Conservation (phyloP, 2,329 filamentous ascomycete species). For the Paracamarosporium sp. region DNA sequence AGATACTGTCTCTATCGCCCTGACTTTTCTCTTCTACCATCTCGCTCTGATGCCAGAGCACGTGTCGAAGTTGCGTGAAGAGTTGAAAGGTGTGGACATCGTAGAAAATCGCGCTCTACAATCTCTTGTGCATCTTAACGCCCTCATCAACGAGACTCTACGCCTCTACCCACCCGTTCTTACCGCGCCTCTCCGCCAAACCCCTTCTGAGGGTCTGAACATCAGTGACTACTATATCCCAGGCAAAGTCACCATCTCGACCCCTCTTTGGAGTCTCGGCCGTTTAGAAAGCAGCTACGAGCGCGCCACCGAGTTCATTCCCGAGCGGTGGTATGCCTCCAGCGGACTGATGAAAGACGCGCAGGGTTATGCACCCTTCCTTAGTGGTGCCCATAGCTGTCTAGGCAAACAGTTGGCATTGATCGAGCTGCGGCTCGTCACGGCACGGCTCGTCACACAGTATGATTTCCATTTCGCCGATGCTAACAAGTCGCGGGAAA, state of each 20-base stretch:
- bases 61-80: neutral
- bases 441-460: too few relatives aligned
- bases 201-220: slow-evolving; percentile 41
- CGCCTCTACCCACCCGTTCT: slow-evolving; percentile 45
- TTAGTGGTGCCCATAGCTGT: too few relatives aligned
- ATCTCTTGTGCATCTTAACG: neutral
- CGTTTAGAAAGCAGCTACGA: slow-evolving; percentile 3
- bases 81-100: slow-evolving; percentile 1
- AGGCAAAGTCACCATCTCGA: slow-evolving; percentile 7
- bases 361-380: too few relatives aligned
- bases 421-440: too few relatives aligned
- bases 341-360: too few relatives aligned
- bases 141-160: slow-evolving; percentile 35
- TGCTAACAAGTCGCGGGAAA: too few relatives aligned
- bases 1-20: slow-evolving; percentile 10
- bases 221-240: slow-evolving; percentile 13
- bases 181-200: slow-evolving; percentile 39
- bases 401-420: too few relatives aligned
- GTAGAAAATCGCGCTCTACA: neutral
- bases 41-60: slow-evolving; percentile 7
- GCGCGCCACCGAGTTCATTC: too few relatives aligned
- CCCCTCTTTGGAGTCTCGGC: slow-evolving; percentile 1
- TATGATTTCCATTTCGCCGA: too few relatives aligned
- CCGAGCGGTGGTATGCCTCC: too few relatives aligned
- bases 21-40: slow-evolving; percentile 9